phyloP scores from a whole-genome alignment of 768 basidiomycete species.

The Mycena amicta region DNA sequence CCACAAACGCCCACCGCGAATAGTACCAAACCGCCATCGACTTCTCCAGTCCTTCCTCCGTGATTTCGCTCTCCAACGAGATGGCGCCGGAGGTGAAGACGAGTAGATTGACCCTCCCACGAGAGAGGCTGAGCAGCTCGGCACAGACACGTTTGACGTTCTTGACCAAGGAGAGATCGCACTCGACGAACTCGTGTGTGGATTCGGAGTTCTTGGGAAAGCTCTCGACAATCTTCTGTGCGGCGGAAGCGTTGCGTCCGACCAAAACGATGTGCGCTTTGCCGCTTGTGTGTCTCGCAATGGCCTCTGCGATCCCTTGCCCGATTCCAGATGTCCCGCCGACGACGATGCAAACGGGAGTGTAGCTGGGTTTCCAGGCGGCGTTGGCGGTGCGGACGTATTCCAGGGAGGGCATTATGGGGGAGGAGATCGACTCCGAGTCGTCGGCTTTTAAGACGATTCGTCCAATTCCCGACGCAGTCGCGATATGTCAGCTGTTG shows the following conservation, averaged over 20 bases:
- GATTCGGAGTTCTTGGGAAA: background rate
- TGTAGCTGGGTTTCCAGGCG: background rate
- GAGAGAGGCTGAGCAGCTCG: background rate
- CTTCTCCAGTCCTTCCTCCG: background rate
- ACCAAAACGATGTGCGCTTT: background rate
- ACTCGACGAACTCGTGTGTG: background rate
- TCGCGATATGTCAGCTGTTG: background rate
- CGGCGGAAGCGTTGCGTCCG: background rate
- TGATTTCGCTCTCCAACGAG: background rate
- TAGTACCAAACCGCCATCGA: constrained; percentile 3
- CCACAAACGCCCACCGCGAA: background rate
- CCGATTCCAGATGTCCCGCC: background rate
- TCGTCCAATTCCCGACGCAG: background rate
- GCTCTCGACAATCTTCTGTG: background rate
- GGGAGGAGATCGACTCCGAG: background rate
- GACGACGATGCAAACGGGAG: background rate
- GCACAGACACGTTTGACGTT: background rate
- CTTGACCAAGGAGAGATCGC: background rate
- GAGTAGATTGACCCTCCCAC: background rate
- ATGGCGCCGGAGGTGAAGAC: background rate
- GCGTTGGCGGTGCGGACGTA: background rate
- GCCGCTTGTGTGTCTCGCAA: background rate
- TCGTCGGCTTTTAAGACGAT: background rate
- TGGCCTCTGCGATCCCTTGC: background rate
- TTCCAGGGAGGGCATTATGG: background rate